Conservation (phyloP, 768 basidiomycete genomes). For the Leccinum fibrillosum region DNA sequence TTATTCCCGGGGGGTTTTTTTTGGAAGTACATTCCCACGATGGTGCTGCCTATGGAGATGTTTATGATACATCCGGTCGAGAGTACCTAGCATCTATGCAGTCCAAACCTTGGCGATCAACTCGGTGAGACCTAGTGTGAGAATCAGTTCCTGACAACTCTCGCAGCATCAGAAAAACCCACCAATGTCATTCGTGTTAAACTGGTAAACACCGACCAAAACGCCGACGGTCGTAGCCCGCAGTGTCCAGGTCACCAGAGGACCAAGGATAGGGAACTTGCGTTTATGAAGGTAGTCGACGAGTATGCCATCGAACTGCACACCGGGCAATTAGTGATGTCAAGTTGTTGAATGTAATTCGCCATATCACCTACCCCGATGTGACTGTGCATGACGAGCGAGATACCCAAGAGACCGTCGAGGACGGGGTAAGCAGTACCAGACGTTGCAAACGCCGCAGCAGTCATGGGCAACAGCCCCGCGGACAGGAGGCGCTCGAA, state of each 20-base stretch:
- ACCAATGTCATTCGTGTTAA: conserved; percentile 99
- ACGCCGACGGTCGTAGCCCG: conserved; percentile 75
- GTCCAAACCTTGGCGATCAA: conserved; percentile 80
- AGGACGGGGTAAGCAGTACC: conserved; percentile 76
- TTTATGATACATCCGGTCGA: background rate
- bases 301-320: conserved; percentile 69
- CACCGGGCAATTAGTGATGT: background rate
- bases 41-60: background rate
- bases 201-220: conserved; percentile 91
- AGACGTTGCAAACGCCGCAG: conserved; percentile 78
- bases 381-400: conserved; percentile 91
- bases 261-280: conserved; percentile 87
- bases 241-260: conserved; percentile 68
- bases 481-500: conserved; percentile 94
- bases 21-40: background rate
- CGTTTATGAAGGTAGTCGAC: conserved; percentile 92
- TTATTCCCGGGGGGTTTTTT: background rate
- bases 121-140: conserved; percentile 71
- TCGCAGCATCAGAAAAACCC: conserved; percentile 29
- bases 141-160: background rate
- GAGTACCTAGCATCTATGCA: conserved; percentile 44
- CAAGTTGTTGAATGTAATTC: background rate
- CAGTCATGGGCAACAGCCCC: conserved; percentile 82
- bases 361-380: conserved; percentile 64
- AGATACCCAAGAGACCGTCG: conserved; percentile 85